These are phyloP conservation scores for Vitis rotundifolia DNA, from an alignment of 164 flowering plant species.

Conservation along the genomic window DNA sequence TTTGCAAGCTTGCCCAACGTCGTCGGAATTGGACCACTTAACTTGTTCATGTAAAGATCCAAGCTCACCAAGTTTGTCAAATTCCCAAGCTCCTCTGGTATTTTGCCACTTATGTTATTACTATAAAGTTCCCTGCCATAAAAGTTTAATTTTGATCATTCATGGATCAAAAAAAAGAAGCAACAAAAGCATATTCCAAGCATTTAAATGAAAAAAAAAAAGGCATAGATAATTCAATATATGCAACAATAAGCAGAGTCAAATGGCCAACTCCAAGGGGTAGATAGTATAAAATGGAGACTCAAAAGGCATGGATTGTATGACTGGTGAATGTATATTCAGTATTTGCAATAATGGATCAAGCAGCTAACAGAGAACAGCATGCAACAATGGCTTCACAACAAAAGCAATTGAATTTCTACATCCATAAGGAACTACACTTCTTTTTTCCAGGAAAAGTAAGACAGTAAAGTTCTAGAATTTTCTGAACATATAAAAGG, in stretches of 20 bases:
- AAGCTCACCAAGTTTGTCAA: conserved; percentile 54
- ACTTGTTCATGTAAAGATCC: conserved; percentile 59
- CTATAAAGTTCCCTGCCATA: conserved; percentile 60
- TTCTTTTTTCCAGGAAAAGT: no score
- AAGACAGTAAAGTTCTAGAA: no score
- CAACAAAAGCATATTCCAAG: neutral
- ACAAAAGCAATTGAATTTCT: no score
- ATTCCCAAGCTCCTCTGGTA: conserved; percentile 50
- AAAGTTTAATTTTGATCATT: neutral
- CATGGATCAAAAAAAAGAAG: neutral
- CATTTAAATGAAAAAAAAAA: neutral
- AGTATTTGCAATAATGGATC: neutral
- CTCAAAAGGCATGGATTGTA: neutral
- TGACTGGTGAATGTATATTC: neutral
- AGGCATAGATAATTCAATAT: neutral
- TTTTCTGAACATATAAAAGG: no score
- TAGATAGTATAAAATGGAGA: neutral
- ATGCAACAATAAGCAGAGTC: neutral
- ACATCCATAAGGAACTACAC: no score
- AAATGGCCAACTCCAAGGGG: neutral
- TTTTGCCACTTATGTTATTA: conserved; percentile 49
- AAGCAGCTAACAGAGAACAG: neutral
- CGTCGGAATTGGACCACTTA: conserved; percentile 44
- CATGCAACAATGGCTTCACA: neutral
- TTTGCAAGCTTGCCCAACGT: conserved; percentile 43